A percentile compares a stretch with the other conserved stretches of the same genome.
These are phyloP conservation scores for Melanogaster broomeanus DNA, from an alignment of 768 basidiomycete species.

Conservation along the genomic window DNA sequence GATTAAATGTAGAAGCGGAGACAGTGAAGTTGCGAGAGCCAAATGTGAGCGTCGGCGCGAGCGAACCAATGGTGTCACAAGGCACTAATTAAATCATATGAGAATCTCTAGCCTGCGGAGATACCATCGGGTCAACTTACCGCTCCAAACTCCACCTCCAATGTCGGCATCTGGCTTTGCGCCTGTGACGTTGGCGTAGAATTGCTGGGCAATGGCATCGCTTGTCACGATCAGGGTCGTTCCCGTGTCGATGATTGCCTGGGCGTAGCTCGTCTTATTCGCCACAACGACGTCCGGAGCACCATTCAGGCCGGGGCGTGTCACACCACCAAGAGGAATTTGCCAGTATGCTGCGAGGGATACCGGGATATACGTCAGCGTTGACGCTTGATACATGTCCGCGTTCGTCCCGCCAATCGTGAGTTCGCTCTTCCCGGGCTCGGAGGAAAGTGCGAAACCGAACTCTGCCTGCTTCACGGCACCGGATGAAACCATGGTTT, in stretches of 20 bases:
- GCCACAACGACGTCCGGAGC: conserved; percentile 24
- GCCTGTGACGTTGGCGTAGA: conserved; percentile 34
- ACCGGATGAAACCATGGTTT: conserved; percentile 43
- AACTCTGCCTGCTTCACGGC: conserved; percentile 40
- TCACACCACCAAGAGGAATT: conserved; percentile 31
- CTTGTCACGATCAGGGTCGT: conserved; percentile 30
- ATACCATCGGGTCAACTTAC: conserved; percentile 16
- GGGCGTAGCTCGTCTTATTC: conserved; percentile 18
- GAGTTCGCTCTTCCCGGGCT: conserved; percentile 47
- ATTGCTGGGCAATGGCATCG: conserved; percentile 22
- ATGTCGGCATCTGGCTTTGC: conserved; percentile 23
- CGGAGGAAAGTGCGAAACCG: conserved; percentile 46
- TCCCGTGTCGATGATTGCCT: conserved; percentile 39
- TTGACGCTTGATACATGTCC: conserved; percentile 43
- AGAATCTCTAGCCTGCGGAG: neutral
- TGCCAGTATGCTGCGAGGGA: conserved; percentile 40
- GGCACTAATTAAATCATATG: conserved; percentile 23
- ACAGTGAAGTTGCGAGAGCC: conserved; percentile 40
- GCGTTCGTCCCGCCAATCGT: conserved; percentile 56
- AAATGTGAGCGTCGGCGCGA: conserved; percentile 37
- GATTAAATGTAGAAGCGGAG: conserved; percentile 40
- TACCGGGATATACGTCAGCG: conserved; percentile 39
- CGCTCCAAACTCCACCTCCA: conserved; percentile 38
- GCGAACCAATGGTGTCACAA: conserved; percentile 29
- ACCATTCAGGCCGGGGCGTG: conserved; percentile 20